Percentiles rank a stretch among this genome's conserved stretches.
Conservation (phyloP, 148 eudicot species). For the Diospyros lotus region DNA sequence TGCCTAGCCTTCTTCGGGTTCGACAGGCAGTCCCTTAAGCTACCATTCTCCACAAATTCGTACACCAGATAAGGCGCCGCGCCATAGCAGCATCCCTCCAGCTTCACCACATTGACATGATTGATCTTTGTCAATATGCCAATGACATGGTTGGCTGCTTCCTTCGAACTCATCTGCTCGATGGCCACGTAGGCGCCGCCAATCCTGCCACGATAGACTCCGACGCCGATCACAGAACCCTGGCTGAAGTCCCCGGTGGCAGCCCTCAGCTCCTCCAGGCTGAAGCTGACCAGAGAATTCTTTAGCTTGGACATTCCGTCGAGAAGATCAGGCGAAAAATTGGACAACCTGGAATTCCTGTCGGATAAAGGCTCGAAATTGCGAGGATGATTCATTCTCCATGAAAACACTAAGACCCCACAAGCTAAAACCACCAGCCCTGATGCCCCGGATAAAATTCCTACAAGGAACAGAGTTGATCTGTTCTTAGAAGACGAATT, state of each 20-base stretch:
- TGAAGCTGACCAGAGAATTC: constrained; percentile 15
- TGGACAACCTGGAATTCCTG: not conserved
- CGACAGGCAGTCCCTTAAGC: constrained; percentile 29
- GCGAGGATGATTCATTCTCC: not conserved
- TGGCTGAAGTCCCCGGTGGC: constrained; percentile 22
- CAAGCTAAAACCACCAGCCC: constrained; percentile 1
- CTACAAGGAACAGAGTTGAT: constrained; percentile 3
- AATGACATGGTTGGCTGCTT: constrained; percentile 20
- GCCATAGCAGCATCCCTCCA: constrained; percentile 23
- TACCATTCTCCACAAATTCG: constrained; percentile 23
- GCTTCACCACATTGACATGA: constrained; percentile 27
- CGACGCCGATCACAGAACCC: constrained; percentile 14
- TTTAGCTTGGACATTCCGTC: constrained; percentile 31
- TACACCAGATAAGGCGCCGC: constrained; percentile 15
- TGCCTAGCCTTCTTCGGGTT: constrained; percentile 14
- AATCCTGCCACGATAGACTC: constrained; percentile 18
- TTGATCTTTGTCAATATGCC: constrained; percentile 23
- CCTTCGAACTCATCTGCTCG: constrained; percentile 21
- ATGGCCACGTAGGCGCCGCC: constrained; percentile 14
- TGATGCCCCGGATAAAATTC: not conserved
- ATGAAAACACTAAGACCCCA: not conserved
- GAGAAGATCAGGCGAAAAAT: constrained; percentile 22
- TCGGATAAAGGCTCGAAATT: constrained; percentile 4
- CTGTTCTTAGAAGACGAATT: not conserved
- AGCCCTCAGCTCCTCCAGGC: constrained; percentile 19